These are phyloP conservation scores for Termitomyces bulborhizus DNA, from an alignment of 768 basidiomycete species.

Conservation along the genomic window DNA sequence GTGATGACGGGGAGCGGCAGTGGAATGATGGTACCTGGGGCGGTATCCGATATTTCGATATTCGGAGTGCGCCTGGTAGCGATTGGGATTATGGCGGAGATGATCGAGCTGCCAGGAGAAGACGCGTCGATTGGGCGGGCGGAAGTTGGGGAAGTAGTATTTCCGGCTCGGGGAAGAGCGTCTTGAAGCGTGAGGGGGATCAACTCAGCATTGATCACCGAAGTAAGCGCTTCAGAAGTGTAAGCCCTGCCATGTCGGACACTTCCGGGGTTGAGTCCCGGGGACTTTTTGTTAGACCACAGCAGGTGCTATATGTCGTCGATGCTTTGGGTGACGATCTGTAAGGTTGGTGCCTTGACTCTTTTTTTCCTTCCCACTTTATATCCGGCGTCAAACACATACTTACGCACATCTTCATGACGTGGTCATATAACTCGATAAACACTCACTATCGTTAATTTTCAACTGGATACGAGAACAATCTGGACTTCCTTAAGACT, in stretches of 20 bases:
- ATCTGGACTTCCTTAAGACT: no score
- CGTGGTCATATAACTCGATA: no score
- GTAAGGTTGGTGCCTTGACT: constrained; percentile 21
- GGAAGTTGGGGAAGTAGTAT: constrained; percentile 20
- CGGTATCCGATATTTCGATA: constrained; percentile 81
- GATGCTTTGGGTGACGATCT: constrained; percentile 71
- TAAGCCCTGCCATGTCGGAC: constrained; percentile 59
- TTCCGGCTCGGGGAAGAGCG: constrained; percentile 22
- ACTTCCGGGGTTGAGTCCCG: constrained; percentile 49
- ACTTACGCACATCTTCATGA: background rate
- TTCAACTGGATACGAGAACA: constrained; percentile 1
- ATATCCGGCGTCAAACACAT: background rate
- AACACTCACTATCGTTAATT: constrained; percentile 10
- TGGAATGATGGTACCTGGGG: constrained; percentile 87
- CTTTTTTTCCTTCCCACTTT: background rate
- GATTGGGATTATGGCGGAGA: constrained; percentile 64
- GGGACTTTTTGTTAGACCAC: constrained; percentile 79
- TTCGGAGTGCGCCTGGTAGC: constrained; percentile 38
- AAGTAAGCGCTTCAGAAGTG: constrained; percentile 67
- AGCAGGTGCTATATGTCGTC: constrained; percentile 83
- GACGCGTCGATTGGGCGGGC: constrained; percentile 32
- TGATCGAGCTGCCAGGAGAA: constrained; percentile 38
- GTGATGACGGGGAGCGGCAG: constrained; percentile 47
- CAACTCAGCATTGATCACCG: constrained; percentile 40
- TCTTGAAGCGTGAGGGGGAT: constrained; percentile 36